A percentile compares a stretch with the other conserved stretches of the same genome.
These are phyloP conservation scores for Phaeodactylum tricornutum DNA, from an alignment of 108 stramenopile species.

Conservation along the genomic window DNA sequence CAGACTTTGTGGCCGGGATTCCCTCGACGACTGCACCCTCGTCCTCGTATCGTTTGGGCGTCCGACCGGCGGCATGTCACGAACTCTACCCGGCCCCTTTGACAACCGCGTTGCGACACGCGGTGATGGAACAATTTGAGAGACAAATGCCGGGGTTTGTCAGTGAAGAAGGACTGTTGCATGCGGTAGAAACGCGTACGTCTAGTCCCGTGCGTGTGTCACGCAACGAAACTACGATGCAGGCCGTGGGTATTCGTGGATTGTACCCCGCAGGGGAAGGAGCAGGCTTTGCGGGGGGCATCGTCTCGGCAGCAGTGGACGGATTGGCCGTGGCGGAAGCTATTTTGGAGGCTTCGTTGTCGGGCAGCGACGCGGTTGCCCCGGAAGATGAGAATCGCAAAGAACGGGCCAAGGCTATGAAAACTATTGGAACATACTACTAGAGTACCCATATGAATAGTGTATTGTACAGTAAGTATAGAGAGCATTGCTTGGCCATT, in stretches of 20 bases:
- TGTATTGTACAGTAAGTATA: no score
- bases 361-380: no score
- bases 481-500: no score
- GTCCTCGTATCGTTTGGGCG: constrained; percentile 87
- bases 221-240: constrained; percentile 53
- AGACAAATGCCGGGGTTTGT: constrained; percentile 77
- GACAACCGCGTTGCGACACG: constrained; percentile 61
- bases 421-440: no score
- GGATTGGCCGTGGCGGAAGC: constrained; percentile 80
- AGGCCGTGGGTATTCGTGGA: constrained; percentile 49
- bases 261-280: constrained; percentile 91
- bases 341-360: no score
- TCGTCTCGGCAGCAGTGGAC: constrained; percentile 93
- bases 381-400: no score
- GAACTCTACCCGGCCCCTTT: constrained; percentile 80
- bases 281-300: constrained; percentile 95
- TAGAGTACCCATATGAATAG: no score
- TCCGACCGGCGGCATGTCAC: constrained; percentile 73
- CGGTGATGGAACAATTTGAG: constrained; percentile 68
- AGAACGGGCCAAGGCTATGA: no score
- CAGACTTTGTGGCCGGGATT: constrained; percentile 66
- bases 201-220: constrained; percentile 77
- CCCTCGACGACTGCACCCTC: constrained; percentile 56
- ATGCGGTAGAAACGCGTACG: constrained; percentile 93
- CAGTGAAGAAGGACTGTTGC: constrained; percentile 69